phyloP scores from a whole-genome alignment of 192 early-diverging fungal genomes.

The Phycomyces nitens region DNA sequence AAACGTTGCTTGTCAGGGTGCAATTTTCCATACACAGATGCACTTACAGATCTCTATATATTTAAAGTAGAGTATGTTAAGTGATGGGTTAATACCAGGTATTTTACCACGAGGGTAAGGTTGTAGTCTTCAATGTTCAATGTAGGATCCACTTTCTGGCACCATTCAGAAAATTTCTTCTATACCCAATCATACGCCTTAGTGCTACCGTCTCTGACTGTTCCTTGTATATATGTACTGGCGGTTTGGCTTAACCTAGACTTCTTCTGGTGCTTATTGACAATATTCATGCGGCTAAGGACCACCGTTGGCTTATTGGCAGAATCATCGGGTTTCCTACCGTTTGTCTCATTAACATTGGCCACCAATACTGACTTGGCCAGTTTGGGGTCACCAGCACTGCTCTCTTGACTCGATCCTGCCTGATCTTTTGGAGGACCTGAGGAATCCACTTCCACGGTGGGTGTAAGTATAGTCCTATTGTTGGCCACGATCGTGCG shows the following conservation, averaged over 20 bases:
- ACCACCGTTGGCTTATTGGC: not conserved
- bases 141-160: not conserved
- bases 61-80: not conserved
- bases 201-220: too few species aligned
- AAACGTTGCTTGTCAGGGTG: too few species aligned
- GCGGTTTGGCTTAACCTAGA: too few species aligned
- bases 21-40: not conserved
- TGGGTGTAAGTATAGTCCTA: conserved; percentile 15
- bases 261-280: too few species aligned
- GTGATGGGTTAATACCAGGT: not conserved
- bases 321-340: not conserved
- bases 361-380: conserved; percentile 19
- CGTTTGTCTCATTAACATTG: not conserved
- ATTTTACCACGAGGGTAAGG: too few species aligned
- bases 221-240: too few species aligned
- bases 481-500: conserved; percentile 12
- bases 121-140: not conserved
- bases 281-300: too few species aligned
- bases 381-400: conserved; percentile 12
- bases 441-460: conserved; percentile 26
- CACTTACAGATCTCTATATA: not conserved
- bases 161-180: not conserved
- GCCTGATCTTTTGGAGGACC: too few species aligned
- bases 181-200: not conserved
- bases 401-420: conserved; percentile 7